Evolutionary conservation across 139 green algal genomes (phyloP), one percentile per base, ranked within the genome.

Genomic region (Raphidocelis subcapitata): DNA sequence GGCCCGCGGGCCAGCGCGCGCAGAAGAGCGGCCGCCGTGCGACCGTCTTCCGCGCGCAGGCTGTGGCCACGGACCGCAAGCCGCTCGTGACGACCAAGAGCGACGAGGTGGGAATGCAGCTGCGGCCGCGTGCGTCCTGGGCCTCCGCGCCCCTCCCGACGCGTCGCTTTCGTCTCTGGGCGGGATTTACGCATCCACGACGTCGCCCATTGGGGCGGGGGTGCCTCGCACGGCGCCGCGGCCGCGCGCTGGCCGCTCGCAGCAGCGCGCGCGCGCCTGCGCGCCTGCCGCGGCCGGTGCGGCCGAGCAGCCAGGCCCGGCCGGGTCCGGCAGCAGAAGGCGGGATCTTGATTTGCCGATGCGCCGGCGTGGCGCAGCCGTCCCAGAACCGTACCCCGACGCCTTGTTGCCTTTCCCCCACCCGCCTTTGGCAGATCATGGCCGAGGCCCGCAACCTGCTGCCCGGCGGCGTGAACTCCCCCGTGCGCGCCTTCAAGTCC

Each of bases 391-490:
- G 10, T 14, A 20, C 54, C 54, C 54, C 54, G 10, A 28, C 54
- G 5, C 54, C 54, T 29, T 29, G 5, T 28, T 10, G 5, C 10
- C 10, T 14, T 10, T 49, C 41, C 41, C 41, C 41, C 41, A 12
- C 41, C 8, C 41, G 12, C 55, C 55, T n/a, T 21, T 8, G 29
- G 72, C 80, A 97, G 90, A 95, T 98, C 66, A 96, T 98, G 73
- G 86, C 87, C 62, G 94, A 95, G 83, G 94, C 92, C 2, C 86
- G 97, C 85, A 84, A 92, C 16, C 85, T 99, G 66, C 79, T 99
- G 54, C 96, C 96, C 47, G 96, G 96, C 35, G 96, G 96, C 55
- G 96, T 99, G 8, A 99, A 98, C 89, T 98, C 92, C 26, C 96
- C 96, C 3, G 95, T 99, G 47, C 90, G 95, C 41, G 95, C 95